Base-by-base conservation (phyloP, 2,329 filamentous ascomycete species). In the Chlorencoelia australis region DNA sequence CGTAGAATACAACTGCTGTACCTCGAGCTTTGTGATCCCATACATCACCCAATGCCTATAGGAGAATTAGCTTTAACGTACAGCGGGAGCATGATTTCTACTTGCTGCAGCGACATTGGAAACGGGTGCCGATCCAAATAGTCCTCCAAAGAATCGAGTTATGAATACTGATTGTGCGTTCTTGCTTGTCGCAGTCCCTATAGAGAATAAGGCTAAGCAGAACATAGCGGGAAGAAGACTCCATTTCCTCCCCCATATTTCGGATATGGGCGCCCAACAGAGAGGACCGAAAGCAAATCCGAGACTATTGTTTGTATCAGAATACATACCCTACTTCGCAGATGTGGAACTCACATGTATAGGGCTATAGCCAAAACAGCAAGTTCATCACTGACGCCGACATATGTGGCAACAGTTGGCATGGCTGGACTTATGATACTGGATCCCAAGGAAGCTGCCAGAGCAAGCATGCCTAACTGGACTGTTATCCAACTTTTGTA, bases 221-320 rank as follows among this genome's bases (percentile, higher is more conserved):
- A 68, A 57, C 46, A 76, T 73, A 3, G 73, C 75, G 30, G 64
- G 56, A 44, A 73, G 63, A 53, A 79, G 77, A 13, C 79, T 63
- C 24, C 67, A 53, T 48, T 79, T 68, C 6, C 73, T 65, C 3
- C 73, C 78, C 39, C 70, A 76, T 7, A 82, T 54, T 50, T 83
- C 78, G 7, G 51, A 67, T 13, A 82, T 55, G 0, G 78, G 77
- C 2, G 78, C 79, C 77, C 78, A 84, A 3, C 81, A 70, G 9
- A 51, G 21, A 14, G 65, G 65, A 1, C 65, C 65, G n/a, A 63
- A 63, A 9, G 64, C 65, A 45, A 66, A 68, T 3, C 65, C 65
- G 7, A 67, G 46, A 29, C 50, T 53, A 27, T 26, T 33, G 32
- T 24, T 18, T 30, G 35, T 26, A 42, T 29, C 14, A 22, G 7